Evolutionary conservation across 768 basidiomycete genomes (phyloP).

Genomic region (Podaxis mareebaensis): DNA sequence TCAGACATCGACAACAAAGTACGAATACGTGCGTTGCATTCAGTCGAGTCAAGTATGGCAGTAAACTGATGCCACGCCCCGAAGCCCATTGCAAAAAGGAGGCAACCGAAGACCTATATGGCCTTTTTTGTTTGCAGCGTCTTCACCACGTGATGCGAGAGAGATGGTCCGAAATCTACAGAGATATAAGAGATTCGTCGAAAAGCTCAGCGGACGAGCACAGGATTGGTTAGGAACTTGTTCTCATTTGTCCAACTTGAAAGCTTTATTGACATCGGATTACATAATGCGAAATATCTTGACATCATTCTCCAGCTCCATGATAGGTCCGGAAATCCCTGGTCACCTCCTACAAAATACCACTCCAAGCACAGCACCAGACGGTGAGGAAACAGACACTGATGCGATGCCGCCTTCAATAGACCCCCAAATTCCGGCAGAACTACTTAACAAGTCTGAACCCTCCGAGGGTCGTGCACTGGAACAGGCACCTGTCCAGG

Average conservation of each 20-base stretch:
- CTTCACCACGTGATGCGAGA: too few relatives aligned
- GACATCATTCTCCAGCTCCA: not conserved
- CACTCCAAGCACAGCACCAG: not conserved
- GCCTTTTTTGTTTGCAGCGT: too few relatives aligned
- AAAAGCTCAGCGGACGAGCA: not conserved
- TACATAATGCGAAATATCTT: not conserved
- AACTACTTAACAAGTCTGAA: not conserved
- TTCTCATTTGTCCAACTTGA: not conserved
- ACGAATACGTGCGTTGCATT: too few relatives aligned
- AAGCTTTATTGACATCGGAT: not conserved
- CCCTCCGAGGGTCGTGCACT: not conserved
- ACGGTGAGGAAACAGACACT: not conserved
- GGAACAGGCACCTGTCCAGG: not conserved
- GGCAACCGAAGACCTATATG: too few relatives aligned
- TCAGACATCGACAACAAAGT: too few relatives aligned
- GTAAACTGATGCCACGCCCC: too few relatives aligned
- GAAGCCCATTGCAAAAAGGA: too few relatives aligned
- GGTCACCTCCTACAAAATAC: constrained; percentile 15
- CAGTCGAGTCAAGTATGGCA: too few relatives aligned
- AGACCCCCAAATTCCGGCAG: constrained; percentile 16
- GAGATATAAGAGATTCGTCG: not conserved
- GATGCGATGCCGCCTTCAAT: constrained; percentile 1
- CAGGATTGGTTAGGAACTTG: not conserved
- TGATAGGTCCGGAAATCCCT: constrained; percentile 21
- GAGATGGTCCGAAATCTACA: too few relatives aligned